Percentiles rank a stretch among this genome's conserved stretches.
Evolutionary conservation across 2,329 filamentous ascomycete species (phyloP).

Genomic region (Sclerotinia minor): DNA sequence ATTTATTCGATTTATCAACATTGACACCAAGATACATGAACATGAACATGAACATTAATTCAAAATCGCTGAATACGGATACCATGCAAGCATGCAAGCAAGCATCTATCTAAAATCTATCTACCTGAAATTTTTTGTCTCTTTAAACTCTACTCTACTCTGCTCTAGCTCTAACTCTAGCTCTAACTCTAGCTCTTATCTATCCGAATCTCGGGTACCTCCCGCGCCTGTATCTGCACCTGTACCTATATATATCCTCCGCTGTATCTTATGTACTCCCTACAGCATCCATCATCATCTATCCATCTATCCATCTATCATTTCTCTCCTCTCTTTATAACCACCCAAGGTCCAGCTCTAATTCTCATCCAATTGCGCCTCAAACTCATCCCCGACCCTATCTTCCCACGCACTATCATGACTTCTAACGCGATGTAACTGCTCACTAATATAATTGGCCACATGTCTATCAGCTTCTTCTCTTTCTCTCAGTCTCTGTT

Average conservation of each 20-base stretch:
- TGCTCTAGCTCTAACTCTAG: not conserved
- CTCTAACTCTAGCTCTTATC: no score
- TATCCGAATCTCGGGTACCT: not conserved
- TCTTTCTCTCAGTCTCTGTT: slow-evolving; percentile 52
- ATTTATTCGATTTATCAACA: no score
- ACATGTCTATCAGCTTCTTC: slow-evolving; percentile 68
- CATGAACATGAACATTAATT: not conserved
- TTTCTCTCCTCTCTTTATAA: not conserved
- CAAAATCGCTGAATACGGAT: not conserved
- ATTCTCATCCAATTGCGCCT: slow-evolving; percentile 53
- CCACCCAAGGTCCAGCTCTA: not conserved
- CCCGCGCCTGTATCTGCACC: not conserved
- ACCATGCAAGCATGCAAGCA: not conserved
- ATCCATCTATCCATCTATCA: not conserved
- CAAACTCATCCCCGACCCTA: slow-evolving; percentile 61
- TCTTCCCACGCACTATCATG: slow-evolving; percentile 41
- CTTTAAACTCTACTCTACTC: not conserved
- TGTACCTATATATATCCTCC: not conserved
- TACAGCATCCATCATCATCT: not conserved
- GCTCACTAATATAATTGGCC: slow-evolving; percentile 77
- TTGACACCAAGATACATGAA: no score
- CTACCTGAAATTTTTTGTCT: not conserved
- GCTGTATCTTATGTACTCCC: not conserved
- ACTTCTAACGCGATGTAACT: slow-evolving; percentile 71
- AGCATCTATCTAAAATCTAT: not conserved